Evolutionary conservation across 768 basidiomycete species (phyloP).

Genomic region (Thelephora aurantiotincta): DNA sequence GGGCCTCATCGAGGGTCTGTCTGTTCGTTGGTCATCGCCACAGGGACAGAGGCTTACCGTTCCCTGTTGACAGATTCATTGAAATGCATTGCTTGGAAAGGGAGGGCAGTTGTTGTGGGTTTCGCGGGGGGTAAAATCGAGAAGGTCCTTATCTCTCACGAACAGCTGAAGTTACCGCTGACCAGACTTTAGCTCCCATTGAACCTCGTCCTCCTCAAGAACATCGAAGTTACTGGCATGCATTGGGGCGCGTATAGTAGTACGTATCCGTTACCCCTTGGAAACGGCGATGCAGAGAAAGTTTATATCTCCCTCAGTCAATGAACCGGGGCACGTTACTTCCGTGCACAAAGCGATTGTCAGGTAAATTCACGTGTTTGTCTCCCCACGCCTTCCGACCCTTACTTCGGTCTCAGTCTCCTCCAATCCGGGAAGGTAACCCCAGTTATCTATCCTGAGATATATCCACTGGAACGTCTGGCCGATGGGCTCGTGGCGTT

Average conservation of each 20-base stretch:
- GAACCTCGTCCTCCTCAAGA: conserved; percentile 32
- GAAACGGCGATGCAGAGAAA: background rate
- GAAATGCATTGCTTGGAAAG: conserved; percentile 93
- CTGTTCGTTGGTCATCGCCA: background rate
- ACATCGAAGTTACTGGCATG: conserved; percentile 56
- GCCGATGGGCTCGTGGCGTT: conserved; percentile 60
- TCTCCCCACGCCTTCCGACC: background rate
- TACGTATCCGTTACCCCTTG: conserved; percentile 20
- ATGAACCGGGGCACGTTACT: conserved; percentile 50
- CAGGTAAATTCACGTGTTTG: conserved; percentile 24
- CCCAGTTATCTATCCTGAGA: conserved; percentile 55
- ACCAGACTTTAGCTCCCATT: conserved; percentile 56
- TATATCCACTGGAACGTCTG: conserved; percentile 56
- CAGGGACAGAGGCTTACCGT: background rate
- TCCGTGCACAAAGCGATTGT: conserved; percentile 64
- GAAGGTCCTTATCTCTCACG: conserved; percentile 32
- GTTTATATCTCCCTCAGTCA: conserved; percentile 22
- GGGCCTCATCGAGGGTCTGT: conserved; percentile 53
- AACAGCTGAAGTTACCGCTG: background rate
- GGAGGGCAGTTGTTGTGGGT: conserved; percentile 84
- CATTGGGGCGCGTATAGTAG: conserved; percentile 77
- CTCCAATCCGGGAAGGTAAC: conserved; percentile 48
- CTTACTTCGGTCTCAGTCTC: conserved; percentile 28
- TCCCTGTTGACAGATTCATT: conserved; percentile 45
- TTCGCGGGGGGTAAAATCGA: conserved; percentile 81